Evolutionary conservation across 1,284 basidiomycete species (phyloP), one percentile per base, ranked within the genome.

Genomic region (Gomphus sp.): DNA sequence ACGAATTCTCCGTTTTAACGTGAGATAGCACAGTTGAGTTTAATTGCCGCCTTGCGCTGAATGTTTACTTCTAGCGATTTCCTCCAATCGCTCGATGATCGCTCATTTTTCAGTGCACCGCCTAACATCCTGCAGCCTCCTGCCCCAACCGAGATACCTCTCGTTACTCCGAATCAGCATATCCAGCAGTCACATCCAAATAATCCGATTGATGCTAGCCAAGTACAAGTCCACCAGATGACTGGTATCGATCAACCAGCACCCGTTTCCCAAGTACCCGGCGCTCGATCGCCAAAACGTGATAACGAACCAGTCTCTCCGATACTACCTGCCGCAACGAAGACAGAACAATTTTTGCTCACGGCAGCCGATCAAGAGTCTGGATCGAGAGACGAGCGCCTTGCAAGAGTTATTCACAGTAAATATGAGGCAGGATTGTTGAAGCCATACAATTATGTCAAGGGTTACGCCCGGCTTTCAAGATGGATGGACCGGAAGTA

Each of bases 341-440:
- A 89, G 68, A 86, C 88, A 0, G 94, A 98, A 69, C 82, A 81
- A 48, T 98, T 97, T 73, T 79, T 98, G 65, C 78, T 98, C 37
- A 97, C 93, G 0, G 95, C 96, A 1, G 96, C 96, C 0, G 95
- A 98, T 71, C 95, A 98, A 69, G 91, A 91, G 51, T 83, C 89
- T 11, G 95, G 95, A 0, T 89, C 93, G 12, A 80, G 95, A 41
- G 91, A 96, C 63, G 91, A 97, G 65, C 85, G 95, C 0, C 74
- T 99, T 44, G 90, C 89, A 61, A 81, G 91, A 61, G 96, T 99
- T 63, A 98, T 98, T 66, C 85, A 91, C 64, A 94, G 91, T 67
- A 98, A 98, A 73, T 98, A 97, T 72, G 95, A 98, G 69, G 96
- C 95, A 1, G 96, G 95, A 0, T 71, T 99, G 47, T 73, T 98